phyloP scores from a whole-genome alignment of 768 basidiomycete genomes.

The Mycena haematopus region DNA sequence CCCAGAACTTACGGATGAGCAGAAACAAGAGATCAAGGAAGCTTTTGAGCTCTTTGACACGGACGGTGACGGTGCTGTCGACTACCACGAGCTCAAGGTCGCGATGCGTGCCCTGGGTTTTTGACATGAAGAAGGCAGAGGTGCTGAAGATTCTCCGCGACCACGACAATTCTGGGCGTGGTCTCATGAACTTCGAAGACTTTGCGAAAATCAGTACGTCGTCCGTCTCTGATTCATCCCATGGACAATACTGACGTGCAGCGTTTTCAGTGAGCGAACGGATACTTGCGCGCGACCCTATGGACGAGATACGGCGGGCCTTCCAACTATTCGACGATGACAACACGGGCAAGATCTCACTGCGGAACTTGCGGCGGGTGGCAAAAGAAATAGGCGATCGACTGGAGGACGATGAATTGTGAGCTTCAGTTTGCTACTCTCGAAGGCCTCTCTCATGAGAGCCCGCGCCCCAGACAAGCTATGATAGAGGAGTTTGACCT shows the following conservation, averaged over 20 bases:
- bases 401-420: constrained; percentile 97
- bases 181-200: constrained; percentile 90
- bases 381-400: constrained; percentile 97
- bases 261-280: constrained; percentile 82
- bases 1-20: constrained; percentile 86
- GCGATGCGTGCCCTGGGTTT: constrained; percentile 98
- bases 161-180: constrained; percentile 82
- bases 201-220: constrained; percentile 92
- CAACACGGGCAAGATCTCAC: constrained; percentile 90
- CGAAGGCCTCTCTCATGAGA: constrained; percentile 10
- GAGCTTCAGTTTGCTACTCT: constrained; percentile 38
- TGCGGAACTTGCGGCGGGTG: constrained; percentile 89
- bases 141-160: constrained; percentile 94
- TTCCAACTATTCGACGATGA: constrained; percentile 98
- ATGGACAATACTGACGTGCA: constrained; percentile 18
- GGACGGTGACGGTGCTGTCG: constrained; percentile 95
- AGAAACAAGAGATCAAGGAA: constrained; percentile 96
- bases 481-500: constrained; percentile 99
- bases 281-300: constrained; percentile 92
- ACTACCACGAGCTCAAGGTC: constrained; percentile 99
- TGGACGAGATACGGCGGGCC: constrained; percentile 94
- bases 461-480: constrained; percentile 80
- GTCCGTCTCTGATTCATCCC: not conserved
- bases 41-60: constrained; percentile 99
- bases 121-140: constrained; percentile 96